Percentiles rank a stretch among this genome's conserved stretches.
Conservation (phyloP, 306 rosid species). For the Vicia sativa region DNA sequence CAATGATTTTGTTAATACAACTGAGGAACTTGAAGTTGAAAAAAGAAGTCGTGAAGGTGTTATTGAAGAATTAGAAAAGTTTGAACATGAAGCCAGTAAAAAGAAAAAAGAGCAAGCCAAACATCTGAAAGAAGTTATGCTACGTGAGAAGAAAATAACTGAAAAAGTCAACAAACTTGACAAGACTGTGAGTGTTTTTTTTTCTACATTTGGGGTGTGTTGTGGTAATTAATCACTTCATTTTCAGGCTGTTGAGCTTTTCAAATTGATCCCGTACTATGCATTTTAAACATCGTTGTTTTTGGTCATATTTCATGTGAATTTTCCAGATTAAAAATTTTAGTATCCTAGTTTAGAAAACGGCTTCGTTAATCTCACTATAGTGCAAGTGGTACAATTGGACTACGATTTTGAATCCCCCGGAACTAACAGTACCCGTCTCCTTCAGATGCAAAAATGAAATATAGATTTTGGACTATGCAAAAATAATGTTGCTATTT, state of each 20-base stretch:
- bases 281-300: conserved; percentile 26
- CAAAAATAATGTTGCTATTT: conserved; percentile 16
- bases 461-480: conserved; percentile 8
- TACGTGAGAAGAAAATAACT: conserved; percentile 72
- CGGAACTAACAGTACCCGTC: conserved; percentile 4
- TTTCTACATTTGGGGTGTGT: conserved; percentile 17
- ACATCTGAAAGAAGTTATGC: conserved; percentile 72
- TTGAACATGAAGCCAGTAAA: conserved; percentile 70
- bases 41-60: conserved; percentile 64
- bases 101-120: conserved; percentile 90
- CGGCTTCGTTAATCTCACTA: conserved; percentile 28
- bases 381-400: background rate
- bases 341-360: conserved; percentile 26
- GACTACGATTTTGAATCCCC: conserved; percentile 2
- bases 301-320: conserved; percentile 9
- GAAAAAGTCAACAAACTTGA: conserved; percentile 84
- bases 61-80: conserved; percentile 66
- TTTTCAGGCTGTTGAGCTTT: conserved; percentile 25
- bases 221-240: background rate
- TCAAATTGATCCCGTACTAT: conserved; percentile 17
- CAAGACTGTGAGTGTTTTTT: conserved; percentile 71
- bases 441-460: conserved; percentile 5
- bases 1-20: conserved; percentile 66
- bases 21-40: conserved; percentile 79
- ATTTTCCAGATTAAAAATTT: conserved; percentile 1